Base-by-base conservation (phyloP, 2,329 filamentous ascomycete genomes). In the Cladosporium oxysporum region DNA sequence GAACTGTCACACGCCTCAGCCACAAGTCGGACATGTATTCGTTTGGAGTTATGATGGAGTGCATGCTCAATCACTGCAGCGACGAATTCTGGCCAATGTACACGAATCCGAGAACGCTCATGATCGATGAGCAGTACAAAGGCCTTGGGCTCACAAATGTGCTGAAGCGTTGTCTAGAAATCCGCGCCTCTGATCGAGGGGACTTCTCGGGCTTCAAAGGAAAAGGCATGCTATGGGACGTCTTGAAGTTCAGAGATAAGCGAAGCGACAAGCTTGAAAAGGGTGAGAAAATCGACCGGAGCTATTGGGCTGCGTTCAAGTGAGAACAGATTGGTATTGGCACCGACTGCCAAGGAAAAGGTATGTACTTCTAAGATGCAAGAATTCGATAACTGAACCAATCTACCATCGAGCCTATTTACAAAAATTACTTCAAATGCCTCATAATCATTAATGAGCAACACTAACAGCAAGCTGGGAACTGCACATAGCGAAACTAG, bases 11-110 rank as follows among this genome's bases (percentile, higher is more conserved):
- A 1, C 10, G 5, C 5, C 35, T 57, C 6, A 57, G 6, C 23
- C 31, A 55, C 35, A 47, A 47, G 21, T 47, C 50, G 5, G 61
- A 63, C n/a, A 55, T 57, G 3, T 63, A 63, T n/a, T 47, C 33
- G 2, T 47, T 63, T 18, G 61, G 50, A 3, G 50, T 63, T 1
- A 55, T 57, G 49, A 44, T 55, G 33, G n/a, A 57, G n/a, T 5
- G 12, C 10, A 55, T 57, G 7, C 37, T 63, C 31, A 33, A 63
- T 29, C 21, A 7, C 21, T 44, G 33, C 31, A 41, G n/a, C 23
- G 3, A 33, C 18, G 49, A 37, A 2, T 41, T 41, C 33, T 63
- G 61, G 61, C 61, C 61, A 6, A 31, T 57, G n/a, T 41, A 11
- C 5, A 31, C n/a, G 14, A 10, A 63, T n/a, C 61, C 61, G 16